Conservation (phyloP, 768 basidiomycete species). For the Clitopilus hobsonii region DNA sequence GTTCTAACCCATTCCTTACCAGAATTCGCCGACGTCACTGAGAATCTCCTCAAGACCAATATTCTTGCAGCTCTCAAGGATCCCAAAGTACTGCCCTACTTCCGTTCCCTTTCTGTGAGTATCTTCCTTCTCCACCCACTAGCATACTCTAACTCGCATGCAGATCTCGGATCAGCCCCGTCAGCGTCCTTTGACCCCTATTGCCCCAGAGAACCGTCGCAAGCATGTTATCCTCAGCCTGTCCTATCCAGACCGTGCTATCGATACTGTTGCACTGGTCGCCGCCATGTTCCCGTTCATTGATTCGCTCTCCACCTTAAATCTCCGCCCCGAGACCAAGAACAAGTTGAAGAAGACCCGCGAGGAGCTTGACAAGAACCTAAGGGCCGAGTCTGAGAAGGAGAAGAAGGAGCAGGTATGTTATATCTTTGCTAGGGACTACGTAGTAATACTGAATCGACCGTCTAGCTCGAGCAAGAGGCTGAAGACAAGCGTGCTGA, state of each 20-base stretch:
- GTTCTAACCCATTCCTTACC: slow-evolving; percentile 9
- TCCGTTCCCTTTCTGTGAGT: slow-evolving; percentile 81
- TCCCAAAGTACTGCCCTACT: slow-evolving; percentile 64
- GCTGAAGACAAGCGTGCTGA: slow-evolving; percentile 68
- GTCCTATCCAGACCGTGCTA: slow-evolving; percentile 44
- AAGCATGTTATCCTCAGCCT: slow-evolving; percentile 77
- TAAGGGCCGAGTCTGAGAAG: slow-evolving; percentile 62
- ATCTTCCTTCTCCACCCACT: not conserved
- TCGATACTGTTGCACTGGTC: slow-evolving; percentile 55
- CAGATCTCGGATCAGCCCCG: slow-evolving; percentile 85
- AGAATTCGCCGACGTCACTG: slow-evolving; percentile 87
- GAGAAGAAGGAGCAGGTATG: slow-evolving; percentile 71
- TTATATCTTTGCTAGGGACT: too few species aligned
- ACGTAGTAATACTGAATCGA: not conserved
- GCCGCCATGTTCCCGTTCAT: slow-evolving; percentile 69
- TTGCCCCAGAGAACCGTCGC: slow-evolving; percentile 46
- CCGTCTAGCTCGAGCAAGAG: slow-evolving; percentile 31
- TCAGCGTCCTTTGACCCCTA: slow-evolving; percentile 52
- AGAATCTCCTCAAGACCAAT: slow-evolving; percentile 62
- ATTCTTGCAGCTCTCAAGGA: slow-evolving; percentile 58
- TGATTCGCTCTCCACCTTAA: slow-evolving; percentile 56
- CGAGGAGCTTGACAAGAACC: slow-evolving; percentile 63
- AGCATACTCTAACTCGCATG: slow-evolving; percentile 2
- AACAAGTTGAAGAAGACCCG: slow-evolving; percentile 70
- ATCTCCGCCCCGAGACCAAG: slow-evolving; percentile 78